Evolutionary conservation across 345 rosid species (phyloP).

Genomic region (Syzygium jambos): DNA sequence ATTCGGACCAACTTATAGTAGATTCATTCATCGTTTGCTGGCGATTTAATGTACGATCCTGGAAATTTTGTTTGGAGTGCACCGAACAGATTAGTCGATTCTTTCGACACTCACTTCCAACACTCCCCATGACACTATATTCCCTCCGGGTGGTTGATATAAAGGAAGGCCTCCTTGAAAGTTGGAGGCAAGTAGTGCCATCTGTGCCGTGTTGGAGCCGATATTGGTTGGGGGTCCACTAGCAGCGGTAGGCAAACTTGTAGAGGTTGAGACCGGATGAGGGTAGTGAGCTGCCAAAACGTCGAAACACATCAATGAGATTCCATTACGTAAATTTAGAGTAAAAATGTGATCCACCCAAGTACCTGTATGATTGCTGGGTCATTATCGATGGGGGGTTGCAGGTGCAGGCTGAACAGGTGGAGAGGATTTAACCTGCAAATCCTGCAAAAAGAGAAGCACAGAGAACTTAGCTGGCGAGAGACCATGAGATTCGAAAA

Average conservation of each 20-base stretch:
- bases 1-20: no score
- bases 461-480: not conserved
- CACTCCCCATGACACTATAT: constrained; percentile 72
- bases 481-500: not conserved
- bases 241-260: constrained; percentile 48
- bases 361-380: constrained; percentile 92
- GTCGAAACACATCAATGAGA: not conserved
- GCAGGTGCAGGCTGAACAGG: constrained; percentile 61
- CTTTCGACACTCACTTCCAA: no score
- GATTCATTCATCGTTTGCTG: no score
- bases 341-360: not conserved
- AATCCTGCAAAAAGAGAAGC: constrained; percentile 43
- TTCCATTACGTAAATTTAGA: not conserved
- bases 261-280: constrained; percentile 40
- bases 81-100: no score
- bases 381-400: constrained; percentile 68
- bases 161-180: constrained; percentile 66
- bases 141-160: constrained; percentile 80
- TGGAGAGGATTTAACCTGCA: constrained; percentile 90
- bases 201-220: constrained; percentile 41
- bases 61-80: no score
- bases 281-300: constrained; percentile 74
- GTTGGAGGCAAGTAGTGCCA: constrained; percentile 56
- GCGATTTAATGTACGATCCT: no score
- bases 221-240: constrained; percentile 44